Evolutionary conservation across 2,329 filamentous ascomycete species (phyloP).

Genomic region (Penicillium italicum): DNA sequence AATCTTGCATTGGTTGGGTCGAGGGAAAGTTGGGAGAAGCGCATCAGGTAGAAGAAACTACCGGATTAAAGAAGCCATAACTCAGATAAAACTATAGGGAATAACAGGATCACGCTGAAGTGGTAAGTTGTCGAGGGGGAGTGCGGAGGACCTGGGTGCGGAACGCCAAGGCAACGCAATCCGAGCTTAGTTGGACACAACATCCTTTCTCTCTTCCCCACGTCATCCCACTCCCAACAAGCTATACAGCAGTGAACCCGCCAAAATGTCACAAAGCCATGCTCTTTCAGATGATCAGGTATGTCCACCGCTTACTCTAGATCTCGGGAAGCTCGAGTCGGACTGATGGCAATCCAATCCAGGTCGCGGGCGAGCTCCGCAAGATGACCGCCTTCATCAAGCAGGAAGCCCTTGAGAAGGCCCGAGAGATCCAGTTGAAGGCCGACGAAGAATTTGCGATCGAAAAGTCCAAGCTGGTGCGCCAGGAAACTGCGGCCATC

Average conservation of each 20-base stretch:
- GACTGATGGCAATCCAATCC: slow-evolving; percentile 15
- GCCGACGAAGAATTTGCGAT: slow-evolving; percentile 99
- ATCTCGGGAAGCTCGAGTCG: neutral
- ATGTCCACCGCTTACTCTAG: slow-evolving; percentile 30
- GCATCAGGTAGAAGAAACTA: slow-evolving; percentile 14
- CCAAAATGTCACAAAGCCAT: slow-evolving; percentile 86
- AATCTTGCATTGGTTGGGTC: slow-evolving; percentile 36
- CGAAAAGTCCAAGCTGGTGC: slow-evolving; percentile 97
- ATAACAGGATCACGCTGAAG: slow-evolving; percentile 4
- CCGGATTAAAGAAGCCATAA: slow-evolving; percentile 20
- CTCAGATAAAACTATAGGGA: slow-evolving; percentile 6
- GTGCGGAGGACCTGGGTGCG: slow-evolving; percentile 18
- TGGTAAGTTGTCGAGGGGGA: slow-evolving; percentile 11
- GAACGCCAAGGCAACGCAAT: slow-evolving; percentile 21
- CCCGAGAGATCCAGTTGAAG: slow-evolving; percentile 95
- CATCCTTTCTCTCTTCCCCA: slow-evolving; percentile 19
- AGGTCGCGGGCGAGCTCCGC: slow-evolving; percentile 97
- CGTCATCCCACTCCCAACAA: slow-evolving; percentile 19
- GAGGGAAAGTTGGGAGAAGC: slow-evolving; percentile 43
- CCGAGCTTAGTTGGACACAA: slow-evolving; percentile 26
- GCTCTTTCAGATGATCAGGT: slow-evolving; percentile 97
- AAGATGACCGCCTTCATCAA: slow-evolving; percentile 99
- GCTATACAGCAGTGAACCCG: slow-evolving; percentile 29
- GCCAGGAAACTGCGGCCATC: slow-evolving; percentile 89
- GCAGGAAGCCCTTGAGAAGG: slow-evolving; percentile 96